These are phyloP conservation scores for Hypsizygus ulmarius DNA, from an alignment of 1,284 basidiomycete genomes.

Conservation along the genomic window DNA sequence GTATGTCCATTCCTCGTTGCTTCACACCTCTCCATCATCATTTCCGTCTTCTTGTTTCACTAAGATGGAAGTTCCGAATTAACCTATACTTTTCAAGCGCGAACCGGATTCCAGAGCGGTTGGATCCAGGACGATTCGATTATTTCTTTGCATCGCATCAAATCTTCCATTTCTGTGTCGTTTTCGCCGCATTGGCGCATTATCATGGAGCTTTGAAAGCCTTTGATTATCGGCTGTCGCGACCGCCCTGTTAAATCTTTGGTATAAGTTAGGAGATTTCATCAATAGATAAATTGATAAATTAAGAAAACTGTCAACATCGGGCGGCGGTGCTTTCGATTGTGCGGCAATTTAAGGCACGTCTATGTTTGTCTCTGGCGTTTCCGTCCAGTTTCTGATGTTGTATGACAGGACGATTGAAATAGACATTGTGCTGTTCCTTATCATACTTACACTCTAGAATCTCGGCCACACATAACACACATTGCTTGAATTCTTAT, in stretches of 20 bases:
- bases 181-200: constrained; percentile 76
- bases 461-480: too few relatives aligned
- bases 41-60: constrained; percentile 15
- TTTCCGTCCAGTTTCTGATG: constrained; percentile 3
- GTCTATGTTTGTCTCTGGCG: background rate
- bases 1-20: constrained; percentile 51
- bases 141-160: constrained; percentile 80
- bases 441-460: too few relatives aligned
- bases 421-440: background rate
- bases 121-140: constrained; percentile 80
- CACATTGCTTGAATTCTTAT: too few relatives aligned
- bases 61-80: constrained; percentile 15
- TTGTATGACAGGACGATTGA: background rate
- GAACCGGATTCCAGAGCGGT: constrained; percentile 78
- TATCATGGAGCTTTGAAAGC: constrained; percentile 60
- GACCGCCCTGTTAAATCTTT: constrained; percentile 27
- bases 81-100: constrained; percentile 50
- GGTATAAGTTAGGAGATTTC: constrained; percentile 7
- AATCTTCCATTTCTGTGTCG: constrained; percentile 84
- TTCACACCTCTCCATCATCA: constrained; percentile 19
- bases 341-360: constrained; percentile 4
- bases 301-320: background rate
- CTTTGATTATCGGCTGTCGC: constrained; percentile 56
- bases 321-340: constrained; percentile 2
- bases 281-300: background rate